phyloP scores from a whole-genome alignment of 1,284 basidiomycete species.

The Microbotryum saponariae region DNA sequence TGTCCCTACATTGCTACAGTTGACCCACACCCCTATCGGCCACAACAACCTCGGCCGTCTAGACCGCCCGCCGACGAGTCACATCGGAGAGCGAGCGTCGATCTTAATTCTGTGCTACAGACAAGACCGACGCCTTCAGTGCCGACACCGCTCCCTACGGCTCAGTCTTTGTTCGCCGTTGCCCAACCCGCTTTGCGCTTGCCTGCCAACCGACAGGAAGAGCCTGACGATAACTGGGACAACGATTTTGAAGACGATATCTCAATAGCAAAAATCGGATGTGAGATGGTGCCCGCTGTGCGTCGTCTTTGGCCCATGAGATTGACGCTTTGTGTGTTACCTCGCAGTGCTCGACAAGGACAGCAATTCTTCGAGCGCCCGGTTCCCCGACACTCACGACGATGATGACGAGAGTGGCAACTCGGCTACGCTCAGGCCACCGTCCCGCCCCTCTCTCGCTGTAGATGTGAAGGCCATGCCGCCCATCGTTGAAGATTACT shows the following conservation, averaged over 20 bases:
- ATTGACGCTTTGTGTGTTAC: background rate
- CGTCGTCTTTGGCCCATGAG: slow-evolving; percentile 1
- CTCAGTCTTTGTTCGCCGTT: too few species aligned
- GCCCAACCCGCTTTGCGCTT: too few species aligned
- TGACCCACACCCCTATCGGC: too few species aligned
- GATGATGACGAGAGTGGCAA: slow-evolving; percentile 24
- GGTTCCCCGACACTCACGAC: slow-evolving; percentile 33
- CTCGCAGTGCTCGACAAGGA: slow-evolving; percentile 4
- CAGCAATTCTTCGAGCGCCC: background rate
- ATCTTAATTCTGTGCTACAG: too few species aligned
- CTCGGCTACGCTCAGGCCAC: slow-evolving; percentile 32
- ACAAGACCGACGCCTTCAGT: too few species aligned
- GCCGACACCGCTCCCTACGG: too few species aligned
- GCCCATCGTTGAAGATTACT: slow-evolving; percentile 71
- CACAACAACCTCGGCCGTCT: too few species aligned
- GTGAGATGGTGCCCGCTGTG: slow-evolving; percentile 40
- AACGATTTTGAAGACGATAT: slow-evolving; percentile 94
- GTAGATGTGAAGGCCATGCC: slow-evolving; percentile 3
- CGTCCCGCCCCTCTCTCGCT: background rate
- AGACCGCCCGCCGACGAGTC: too few species aligned
- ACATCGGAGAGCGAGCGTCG: too few species aligned
- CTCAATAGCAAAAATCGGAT: slow-evolving; percentile 73
- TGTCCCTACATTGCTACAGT: too few species aligned
- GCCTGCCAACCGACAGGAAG: slow-evolving; percentile 42
- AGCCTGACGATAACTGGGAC: slow-evolving; percentile 91